Conservation (phyloP, 805 yeast species). For the Myxozyma monticola region DNA sequence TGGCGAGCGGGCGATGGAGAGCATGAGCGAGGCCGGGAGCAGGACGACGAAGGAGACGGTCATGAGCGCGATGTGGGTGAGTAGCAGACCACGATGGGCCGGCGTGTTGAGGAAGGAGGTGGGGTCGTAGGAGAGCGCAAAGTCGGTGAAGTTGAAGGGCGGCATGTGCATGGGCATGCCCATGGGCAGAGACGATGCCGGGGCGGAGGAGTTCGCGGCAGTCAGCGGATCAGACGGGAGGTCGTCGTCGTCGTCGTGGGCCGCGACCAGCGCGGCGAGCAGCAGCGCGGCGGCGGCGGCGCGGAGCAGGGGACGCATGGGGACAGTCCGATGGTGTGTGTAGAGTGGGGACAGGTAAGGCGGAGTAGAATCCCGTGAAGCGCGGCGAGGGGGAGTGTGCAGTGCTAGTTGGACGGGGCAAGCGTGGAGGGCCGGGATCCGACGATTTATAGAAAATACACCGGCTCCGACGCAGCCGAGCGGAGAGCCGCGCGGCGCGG, state of each 20-base stretch:
- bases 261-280: slow-evolving; percentile 7
- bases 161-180: slow-evolving; percentile 16
- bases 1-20: slow-evolving; percentile 58
- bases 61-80: slow-evolving; percentile 29
- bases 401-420: no score
- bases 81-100: slow-evolving; percentile 19
- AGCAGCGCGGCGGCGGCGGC: not conserved
- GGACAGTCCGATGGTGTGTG: not conserved
- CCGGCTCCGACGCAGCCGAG: no score
- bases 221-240: slow-evolving; percentile 5
- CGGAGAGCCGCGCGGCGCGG: no score
- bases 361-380: not conserved
- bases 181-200: not conserved
- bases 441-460: no score
- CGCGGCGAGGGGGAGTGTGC: slow-evolving; percentile 1
- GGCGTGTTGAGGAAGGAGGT: slow-evolving; percentile 30
- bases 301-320: not conserved
- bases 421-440: not conserved
- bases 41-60: slow-evolving; percentile 22
- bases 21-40: slow-evolving; percentile 45
- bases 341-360: not conserved
- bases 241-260: slow-evolving; percentile 19
- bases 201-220: not conserved
- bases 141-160: slow-evolving; percentile 24
- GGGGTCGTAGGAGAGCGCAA: slow-evolving; percentile 26